Base-by-base conservation (phyloP, 371 early-diverging fungal genomes). In the Rhizopus microsporus region DNA sequence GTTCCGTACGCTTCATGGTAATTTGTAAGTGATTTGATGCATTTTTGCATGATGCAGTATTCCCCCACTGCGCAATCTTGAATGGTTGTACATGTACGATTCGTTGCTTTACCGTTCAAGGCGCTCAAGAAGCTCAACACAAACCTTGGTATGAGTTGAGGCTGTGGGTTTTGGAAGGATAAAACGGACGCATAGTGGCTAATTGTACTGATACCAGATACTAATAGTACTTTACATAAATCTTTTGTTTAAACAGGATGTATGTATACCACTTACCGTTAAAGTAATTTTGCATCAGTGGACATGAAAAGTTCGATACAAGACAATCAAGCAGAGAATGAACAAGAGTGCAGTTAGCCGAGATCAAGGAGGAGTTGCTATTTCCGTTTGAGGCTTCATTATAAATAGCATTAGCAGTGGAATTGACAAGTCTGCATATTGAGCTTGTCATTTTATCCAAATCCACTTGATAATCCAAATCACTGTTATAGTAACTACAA, bases 1-100 rank as follows among this genome's bases (percentile, higher is more conserved):
- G 82, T 80, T 5, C 91, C 90, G 64, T 86, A 91, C 1, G 93
- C 87, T 47, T 83, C 80, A 69, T 93, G 91, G 51, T 81, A 83
- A 1, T 78, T 69, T 1, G 88, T 85, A 39, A 85, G 61, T 5
- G 80, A 68, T 23, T 57, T 35, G 9, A 82, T 65, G 57, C 91
- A 91, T 45, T 68, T 65, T 40, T 78, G 69, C 1, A 75, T 71
- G 13, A 81, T 74, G 49, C 87, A 86, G 29, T 70, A 82, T 58
- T 82, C 79, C 1, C 70, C 74, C 0, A 57, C 6, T 6, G 50
- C 30, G 57, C 82, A 79, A 32, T 79, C 72, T 29, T 57, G 42
- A n/a, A 74, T 74, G 0, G 68, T 70, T 35, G 62, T 45, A 35
- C 79, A 78, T 1, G 32, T 13, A 3, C 43, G 68, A 15, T 47